phyloP scores from a whole-genome alignment of 2,329 filamentous ascomycete genomes.

The Aspergillus pseudoterreus region DNA sequence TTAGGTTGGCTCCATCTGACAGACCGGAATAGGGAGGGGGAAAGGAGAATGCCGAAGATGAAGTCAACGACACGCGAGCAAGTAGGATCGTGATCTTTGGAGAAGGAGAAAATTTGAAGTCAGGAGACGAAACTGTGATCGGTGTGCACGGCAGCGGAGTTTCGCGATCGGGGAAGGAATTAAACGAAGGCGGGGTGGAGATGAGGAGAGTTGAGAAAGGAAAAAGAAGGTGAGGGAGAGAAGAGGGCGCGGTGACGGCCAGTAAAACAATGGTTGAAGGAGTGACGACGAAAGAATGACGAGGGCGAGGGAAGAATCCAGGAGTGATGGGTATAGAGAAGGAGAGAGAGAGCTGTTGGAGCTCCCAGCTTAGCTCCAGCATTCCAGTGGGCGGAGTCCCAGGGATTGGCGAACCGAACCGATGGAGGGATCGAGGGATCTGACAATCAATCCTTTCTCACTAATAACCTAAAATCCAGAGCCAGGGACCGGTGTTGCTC shows the following conservation, averaged over 20 bases:
- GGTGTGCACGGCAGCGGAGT: not conserved
- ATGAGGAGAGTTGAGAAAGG: slow-evolving; percentile 9
- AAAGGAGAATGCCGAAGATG: slow-evolving; percentile 6
- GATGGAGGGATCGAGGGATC: slow-evolving; percentile 5
- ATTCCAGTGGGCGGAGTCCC: slow-evolving; percentile 9
- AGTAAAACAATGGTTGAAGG: slow-evolving; percentile 3
- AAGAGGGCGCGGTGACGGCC: not conserved
- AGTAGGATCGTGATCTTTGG: not conserved
- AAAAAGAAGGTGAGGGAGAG: slow-evolving; percentile 8
- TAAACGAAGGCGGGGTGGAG: slow-evolving; percentile 9
- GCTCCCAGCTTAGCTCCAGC: not conserved
- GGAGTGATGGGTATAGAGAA: not conserved
- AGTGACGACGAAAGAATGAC: slow-evolving; percentile 3
- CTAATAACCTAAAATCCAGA: slow-evolving; percentile 1
- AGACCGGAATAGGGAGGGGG: not conserved
- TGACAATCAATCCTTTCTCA: slow-evolving; percentile 4
- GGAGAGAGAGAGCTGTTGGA: not conserved
- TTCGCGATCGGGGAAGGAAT: slow-evolving; percentile 9
- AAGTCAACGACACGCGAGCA: not conserved
- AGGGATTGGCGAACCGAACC: slow-evolving; percentile 6
- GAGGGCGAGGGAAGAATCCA: not conserved
- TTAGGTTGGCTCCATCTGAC: not conserved
- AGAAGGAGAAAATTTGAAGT: not conserved
- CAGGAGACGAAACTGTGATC: not conserved
- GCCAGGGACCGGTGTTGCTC: not conserved